Base-by-base conservation (phyloP, 306 rosid genomes). In the Acacia crassicarpa region DNA sequence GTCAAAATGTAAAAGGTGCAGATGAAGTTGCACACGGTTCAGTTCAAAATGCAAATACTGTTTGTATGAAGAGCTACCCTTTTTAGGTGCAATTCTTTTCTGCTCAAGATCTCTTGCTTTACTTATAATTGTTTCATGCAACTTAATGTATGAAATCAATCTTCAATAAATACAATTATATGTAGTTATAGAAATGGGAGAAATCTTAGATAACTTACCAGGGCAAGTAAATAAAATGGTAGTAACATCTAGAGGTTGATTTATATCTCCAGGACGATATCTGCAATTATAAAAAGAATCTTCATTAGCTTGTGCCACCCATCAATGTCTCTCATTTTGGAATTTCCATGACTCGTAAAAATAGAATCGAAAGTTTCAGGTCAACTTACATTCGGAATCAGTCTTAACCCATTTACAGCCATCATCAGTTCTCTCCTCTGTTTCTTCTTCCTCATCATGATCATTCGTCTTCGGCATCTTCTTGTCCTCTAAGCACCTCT, bases 401-500 rank as follows among this genome's bases (percentile, higher is more conserved):
- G 97, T 93, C 88, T 88, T 91, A 77, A 87, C 95, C 97, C 97
- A 93, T 90, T 87, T 93, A 78, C 87, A 74, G 45, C 92, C 93
- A 75, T 82, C 87, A 69, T 86, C 83, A 20, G 71, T 61, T 76
- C 75, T 91, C 78, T 76, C 76, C 27, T 41, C 77, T 41, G 41
- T 12, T 67, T 84, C 86, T 67, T 77, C 86, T 2, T 80, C 86
- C 3, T 83, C 75, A 17, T 51, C 53, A 48, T 1, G 53, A 48
- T 48, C 22, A 17, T 81, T 54, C 75, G 61, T 87, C 80, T 71
- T 86, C 38, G 79, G 75, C 23, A 54, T 76, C 76, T 79, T 83
- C 68, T 84, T 86, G 79, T 88, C 89, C 77, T 83, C 89, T 1
- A 93, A 32, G 72, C 77, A 86, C 54, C 83, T 90, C 85, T 83